Evolutionary conservation across 2,329 filamentous ascomycete genomes (phyloP).

Genomic region (Setomelanomma holmii): DNA sequence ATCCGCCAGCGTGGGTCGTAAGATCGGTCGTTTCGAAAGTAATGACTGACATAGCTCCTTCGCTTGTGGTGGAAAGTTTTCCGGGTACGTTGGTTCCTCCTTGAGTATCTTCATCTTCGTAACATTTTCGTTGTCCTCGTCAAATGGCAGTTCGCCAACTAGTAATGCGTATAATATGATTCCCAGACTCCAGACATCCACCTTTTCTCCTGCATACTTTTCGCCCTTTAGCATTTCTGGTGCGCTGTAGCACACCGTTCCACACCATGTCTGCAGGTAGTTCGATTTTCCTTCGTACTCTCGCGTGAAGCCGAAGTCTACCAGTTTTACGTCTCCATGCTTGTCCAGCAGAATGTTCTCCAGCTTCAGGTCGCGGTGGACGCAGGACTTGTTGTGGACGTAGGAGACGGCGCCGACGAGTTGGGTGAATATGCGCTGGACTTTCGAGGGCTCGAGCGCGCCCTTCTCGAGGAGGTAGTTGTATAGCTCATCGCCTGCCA

Average conservation of each 20-base stretch:
- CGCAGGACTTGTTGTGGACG: conserved; percentile 92
- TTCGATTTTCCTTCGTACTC: conserved; percentile 96
- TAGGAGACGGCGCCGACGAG: conserved; percentile 94
- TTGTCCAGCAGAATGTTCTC: conserved; percentile 97
- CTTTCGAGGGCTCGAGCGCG: conserved; percentile 81
- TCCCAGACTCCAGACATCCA: conserved; percentile 93
- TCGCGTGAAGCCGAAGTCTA: conserved; percentile 96
- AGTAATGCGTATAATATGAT: conserved; percentile 85
- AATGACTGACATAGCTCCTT: conserved; percentile 77
- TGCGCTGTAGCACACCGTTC: conserved; percentile 95
- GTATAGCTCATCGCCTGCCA: conserved; percentile 89
- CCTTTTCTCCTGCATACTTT: conserved; percentile 97
- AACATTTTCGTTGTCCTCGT: conserved; percentile 89
- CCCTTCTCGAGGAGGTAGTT: conserved; percentile 92
- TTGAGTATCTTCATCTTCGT: conserved; percentile 86
- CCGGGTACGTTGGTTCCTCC: conserved; percentile 85
- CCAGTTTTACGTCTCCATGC: conserved; percentile 94
- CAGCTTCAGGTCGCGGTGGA: conserved; percentile 94
- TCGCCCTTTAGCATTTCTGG: conserved; percentile 99
- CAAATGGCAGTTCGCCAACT: conserved; percentile 88
- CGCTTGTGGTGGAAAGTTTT: conserved; percentile 78
- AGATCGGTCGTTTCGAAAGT: conserved; percentile 87
- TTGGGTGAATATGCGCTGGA: conserved; percentile 95
- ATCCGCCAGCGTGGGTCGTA: conserved; percentile 82
- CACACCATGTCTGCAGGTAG: conserved; percentile 96